Evolutionary conservation across 2,329 filamentous ascomycete species (phyloP), one percentile per base, ranked within the genome.

Genomic region (Colletotrichum sp.): DNA sequence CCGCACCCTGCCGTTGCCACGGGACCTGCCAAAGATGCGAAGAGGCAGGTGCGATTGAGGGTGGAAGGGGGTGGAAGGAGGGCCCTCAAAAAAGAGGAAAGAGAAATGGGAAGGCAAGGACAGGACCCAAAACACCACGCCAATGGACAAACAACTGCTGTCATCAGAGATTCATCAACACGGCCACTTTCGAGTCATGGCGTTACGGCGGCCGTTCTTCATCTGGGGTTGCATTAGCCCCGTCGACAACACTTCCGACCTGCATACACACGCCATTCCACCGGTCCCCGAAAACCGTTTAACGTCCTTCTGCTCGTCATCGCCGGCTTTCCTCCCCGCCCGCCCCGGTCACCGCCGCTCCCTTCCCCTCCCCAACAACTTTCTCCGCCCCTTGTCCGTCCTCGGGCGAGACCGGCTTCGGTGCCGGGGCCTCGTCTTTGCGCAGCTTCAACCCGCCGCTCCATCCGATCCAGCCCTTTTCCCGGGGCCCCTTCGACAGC

Each of bases 381-480:
- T 59, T 27, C 16, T 36, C 55, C 36, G 25, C 12, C 36, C 55
- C 55, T 44, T 68, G 69, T 25, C 63, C 69, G 8, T 63, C 73
- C 49, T 75, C 73, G 69, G 63, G 73, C 32, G 73, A 72, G 34
- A 30, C 34, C 32, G 71, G 66, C 34, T 71, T 59, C 22, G 68
- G 65, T 22, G 34, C 52, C 11, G 36, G 32, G 12, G 44, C 27
- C 13, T 30, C 57, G n/a, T 77, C 76, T 34, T 66, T 77, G 25
- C 69, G 69, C 27, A 77, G 22, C 57, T 30, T 69, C 62, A n/a
- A 57, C 1, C 77, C 77, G 25, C 77, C 77, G 29, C 70, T 74
- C 77, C 77, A 78, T 15, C 77, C 77, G 15, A 78, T 55, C 77
- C 77, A 78, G 13, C 77, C 63, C 57, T 62, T 74, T 22, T 77